Evolutionary conservation across 2,329 filamentous ascomycete species (phyloP), one percentile per base, ranked within the genome.

Genomic region (Nemania abortiva): DNA sequence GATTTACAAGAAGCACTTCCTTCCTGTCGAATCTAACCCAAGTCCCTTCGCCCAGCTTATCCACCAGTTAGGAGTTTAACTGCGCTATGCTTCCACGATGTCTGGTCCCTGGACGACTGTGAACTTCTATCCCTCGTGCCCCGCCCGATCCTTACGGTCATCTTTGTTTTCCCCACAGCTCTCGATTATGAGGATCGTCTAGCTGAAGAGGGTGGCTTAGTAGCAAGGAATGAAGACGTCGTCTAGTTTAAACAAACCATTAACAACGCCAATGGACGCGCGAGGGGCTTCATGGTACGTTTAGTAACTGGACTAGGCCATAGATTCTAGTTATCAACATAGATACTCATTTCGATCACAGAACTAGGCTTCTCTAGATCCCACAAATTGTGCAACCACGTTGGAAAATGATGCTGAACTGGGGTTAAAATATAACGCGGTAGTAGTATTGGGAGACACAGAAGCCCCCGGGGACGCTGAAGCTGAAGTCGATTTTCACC

Each of bases 211-310:
- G 53, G 24, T 2, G 72, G 72, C 27, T 72, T 74, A 29, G 11
- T 9, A 42, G 39, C 2, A 22, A 24, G 24, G 1, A 78, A 81
- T 0, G 91, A 95, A 74, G 88, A 91, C 6, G 89, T 95, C 0
- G 83, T 93, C 20, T 97, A 93, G 93, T 96, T 94, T 82, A 90
- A 90, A 76, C 93, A 97, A 80, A 96, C 92, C 0, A 96, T 97
- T 75, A 88, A 89, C 66, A 91, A n/a, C n/a, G n/a, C n/a, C n/a
- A n/a, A n/a, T n/a, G 92, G 92, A 1, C 83, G 84, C 3, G 87
- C 90, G 0, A 82, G 86, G 20, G 77, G 81, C 2, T 39, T 31
- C 6, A 53, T 65, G 62, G 56, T 65, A 68, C 9, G 52, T 50
- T 47, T 22, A 27, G 6, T 6, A n/a, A 20, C 39, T 34, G 5